Evolutionary conservation across 305 asterid genomes (phyloP), one percentile per base, ranked within the genome.

Genomic region (Fraxinus ornus): DNA sequence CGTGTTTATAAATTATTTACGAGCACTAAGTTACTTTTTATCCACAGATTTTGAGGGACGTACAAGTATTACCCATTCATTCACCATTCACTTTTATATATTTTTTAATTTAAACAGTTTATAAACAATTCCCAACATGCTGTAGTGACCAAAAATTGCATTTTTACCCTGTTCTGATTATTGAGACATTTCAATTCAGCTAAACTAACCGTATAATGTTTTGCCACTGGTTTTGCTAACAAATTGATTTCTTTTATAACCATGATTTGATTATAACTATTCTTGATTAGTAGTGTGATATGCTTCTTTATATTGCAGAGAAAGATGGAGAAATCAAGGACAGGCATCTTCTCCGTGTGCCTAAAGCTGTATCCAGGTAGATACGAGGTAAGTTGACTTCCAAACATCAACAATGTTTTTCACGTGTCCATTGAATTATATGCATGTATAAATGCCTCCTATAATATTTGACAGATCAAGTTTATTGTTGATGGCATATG

Each of bases 401-500:
- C 71, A 37, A 32, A 30, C 64, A n/a, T n/a, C 17, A 2, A 6
- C 82, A 22, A 62, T 83, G 85, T 30, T 86, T 37, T 66, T 71
- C 76, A 52, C 68, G 37, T 36, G 15, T 28, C 21, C 9, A 13
- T 70, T 68, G 75, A 68, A 28, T 41, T 12, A 68, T 12, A 68
- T 28, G 66, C 41, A 37, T 49, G 4, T 28, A 28, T 26, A 26
- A 68, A 68, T 10, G 75, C 75, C 37, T 28, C 39, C 19, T 79
- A 57, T 35, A 72, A 77, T 57, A 44, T 75, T 62, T 37, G 87
- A 84, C 96, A 94, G 99, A 93, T 96, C 86, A 96, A 96, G 87
- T 96, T 94, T 72, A 90, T 96, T 82, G 98, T 96, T 77, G 98
- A 96, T 81, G 99, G 99, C 73, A 55, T 75, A 84, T 96, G 99